Base-by-base conservation (phyloP, 2,329 filamentous ascomycete genomes). In the Xylaria polymorpha region DNA sequence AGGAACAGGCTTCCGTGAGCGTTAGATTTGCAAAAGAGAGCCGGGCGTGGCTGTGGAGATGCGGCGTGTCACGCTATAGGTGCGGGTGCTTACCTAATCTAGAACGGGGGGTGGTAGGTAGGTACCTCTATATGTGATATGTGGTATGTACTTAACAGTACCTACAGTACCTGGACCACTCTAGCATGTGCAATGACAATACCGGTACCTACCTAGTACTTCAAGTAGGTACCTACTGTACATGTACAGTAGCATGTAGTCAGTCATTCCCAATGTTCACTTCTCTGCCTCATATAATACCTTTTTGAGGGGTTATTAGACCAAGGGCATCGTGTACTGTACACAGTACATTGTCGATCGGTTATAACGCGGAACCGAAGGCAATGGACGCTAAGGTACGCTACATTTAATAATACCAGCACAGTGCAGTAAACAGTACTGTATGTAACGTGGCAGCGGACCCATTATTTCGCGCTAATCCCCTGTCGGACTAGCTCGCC, bases 11-110 rank as follows among this genome's bases (percentile, higher is more conserved):
- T 64, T 48, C 65, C 67, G 62, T 61, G 57, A 66, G 64, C 69
- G 66, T 68, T 69, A 66, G 64, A 65, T 67, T 69, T 69, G 68
- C 65, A 66, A 72, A 29, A 69, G 65, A 61, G n/a, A 15, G 37
- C 37, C 44, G 44, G 44, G 43, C n/a, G 18, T 29, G 10, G 35
- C 8, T 2, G 22, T 35, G 43, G 57, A 22, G 53, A 57, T 39
- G 51, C 51, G 51, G 50, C 50, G 29, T 53, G 50, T 35, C 29
- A 55, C 51, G 32, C 53, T 44, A 15, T 44, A 15, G 22, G 37
- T 20, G 37, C 37, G 60, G 60, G 48, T 53, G 60, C 60, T 62
- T 41, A 62, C 48, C 18, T 62, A 55, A 62, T 32, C 25, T 35
- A 50, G 20, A 6, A 46, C 43, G 43, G 43, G 4, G 2, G 15